Evolutionary conservation across 2,329 filamentous ascomycete genomes (phyloP), one percentile per base, ranked within the genome.

Genomic region (Paracorniculantispora psalliotae): DNA sequence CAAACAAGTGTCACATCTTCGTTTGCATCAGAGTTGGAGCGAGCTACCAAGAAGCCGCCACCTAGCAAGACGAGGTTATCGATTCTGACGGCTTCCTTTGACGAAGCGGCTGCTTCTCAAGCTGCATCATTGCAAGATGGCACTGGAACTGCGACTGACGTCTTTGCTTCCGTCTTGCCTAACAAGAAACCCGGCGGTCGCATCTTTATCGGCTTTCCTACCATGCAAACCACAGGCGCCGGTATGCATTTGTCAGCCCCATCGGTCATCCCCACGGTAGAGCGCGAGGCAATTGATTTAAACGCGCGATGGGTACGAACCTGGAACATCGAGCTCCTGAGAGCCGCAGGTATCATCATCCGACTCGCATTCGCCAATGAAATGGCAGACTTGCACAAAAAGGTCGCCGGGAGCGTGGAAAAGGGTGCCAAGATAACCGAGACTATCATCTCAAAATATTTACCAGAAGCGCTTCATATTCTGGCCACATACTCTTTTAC

Each of bases 141-240:
- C 17, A 69, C 82, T 12, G 77, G 81, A 8, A 84, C 87, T 61
- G 81, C 84, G 2, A 81, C 83, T 1, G 91, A 96, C 68, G 86
- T 99, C 8, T 97, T 99, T 71, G 84, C 89, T 1, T 94, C 92
- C 1, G 92, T 99, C 1, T 75, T 97, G 5, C 94, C 94, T 2
- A 91, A 84, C 59, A 96, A 92, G 71, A 90, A 90, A 66, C 83
- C 83, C 0, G 84, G 85, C 9, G 94, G 94, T 7, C 87, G 91
- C 56, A 90, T 99, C 57, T 99, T 97, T 68, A 99, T 99, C 68
- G 94, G 94, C 0, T 99, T 99, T 69, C 93, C 94, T 3, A 99
- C 94, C 1, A 92, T 93, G 65, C 94, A 99, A 75, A 99, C 94
- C 0, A 99, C 96, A 0, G 94, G 93, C 57, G 86, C 93, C 28